Conservation (phyloP, 768 basidiomycete genomes). For the Auricularia cornea region DNA sequence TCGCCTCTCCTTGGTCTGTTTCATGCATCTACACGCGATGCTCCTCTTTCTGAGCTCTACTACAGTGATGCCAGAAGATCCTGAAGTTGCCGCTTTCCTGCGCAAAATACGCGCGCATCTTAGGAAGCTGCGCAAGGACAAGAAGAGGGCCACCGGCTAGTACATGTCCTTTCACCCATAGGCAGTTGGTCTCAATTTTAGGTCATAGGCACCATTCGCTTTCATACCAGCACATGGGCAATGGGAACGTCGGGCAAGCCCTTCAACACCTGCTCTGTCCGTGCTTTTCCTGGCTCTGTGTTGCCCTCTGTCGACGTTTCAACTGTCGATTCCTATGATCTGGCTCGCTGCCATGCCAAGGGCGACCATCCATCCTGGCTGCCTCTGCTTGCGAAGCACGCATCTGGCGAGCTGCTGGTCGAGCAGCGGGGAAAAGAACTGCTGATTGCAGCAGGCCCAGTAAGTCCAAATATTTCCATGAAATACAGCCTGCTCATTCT, state of each 20-base stretch:
- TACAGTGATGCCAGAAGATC: not conserved
- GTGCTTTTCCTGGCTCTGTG: not conserved
- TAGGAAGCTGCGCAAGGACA: not conserved
- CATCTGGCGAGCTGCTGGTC: not conserved
- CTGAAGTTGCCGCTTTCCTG: not conserved
- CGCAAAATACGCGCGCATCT: not conserved
- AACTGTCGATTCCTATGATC: not conserved
- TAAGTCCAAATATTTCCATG: not conserved
- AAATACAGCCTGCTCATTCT: too few species aligned
- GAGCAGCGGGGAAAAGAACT: not conserved
- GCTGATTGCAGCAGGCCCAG: not conserved
- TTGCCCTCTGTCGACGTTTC: not conserved
- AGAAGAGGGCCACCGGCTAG: not conserved
- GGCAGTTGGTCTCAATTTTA: not conserved
- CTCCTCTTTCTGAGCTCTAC: too few species aligned
- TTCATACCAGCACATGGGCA: not conserved
- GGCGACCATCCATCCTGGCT: not conserved
- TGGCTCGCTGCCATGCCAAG: not conserved
- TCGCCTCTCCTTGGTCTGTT: too few species aligned
- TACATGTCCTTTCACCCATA: not conserved
- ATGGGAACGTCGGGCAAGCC: not conserved
- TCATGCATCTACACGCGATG: too few species aligned
- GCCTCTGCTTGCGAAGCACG: not conserved
- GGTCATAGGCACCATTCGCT: not conserved
- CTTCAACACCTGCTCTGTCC: not conserved